phyloP scores from a whole-genome alignment of 768 basidiomycete genomes.

The Rhodocollybia butyracea region DNA sequence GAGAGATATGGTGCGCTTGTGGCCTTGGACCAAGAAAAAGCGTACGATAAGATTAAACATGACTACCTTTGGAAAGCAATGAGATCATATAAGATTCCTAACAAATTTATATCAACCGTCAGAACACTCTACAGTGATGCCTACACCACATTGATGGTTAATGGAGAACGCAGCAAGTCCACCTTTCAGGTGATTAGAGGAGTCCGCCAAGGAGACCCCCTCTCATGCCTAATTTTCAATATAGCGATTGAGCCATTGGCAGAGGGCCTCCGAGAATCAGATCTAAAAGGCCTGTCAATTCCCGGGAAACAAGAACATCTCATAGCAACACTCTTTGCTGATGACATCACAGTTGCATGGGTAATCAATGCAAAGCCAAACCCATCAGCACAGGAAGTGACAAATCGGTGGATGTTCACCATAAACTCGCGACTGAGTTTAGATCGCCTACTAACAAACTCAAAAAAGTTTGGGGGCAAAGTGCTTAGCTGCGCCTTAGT shows the following conservation, averaged over 20 bases:
- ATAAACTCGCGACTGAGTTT: no score
- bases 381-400: no score
- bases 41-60: slow-evolving; percentile 12
- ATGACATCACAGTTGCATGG: slow-evolving; percentile 40
- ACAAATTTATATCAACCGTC: slow-evolving; percentile 13
- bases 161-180: slow-evolving; percentile 13
- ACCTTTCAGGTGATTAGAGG: slow-evolving; percentile 20
- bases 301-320: slow-evolving; percentile 16
- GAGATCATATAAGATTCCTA: slow-evolving; percentile 5
- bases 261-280: slow-evolving; percentile 22
- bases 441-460: no score
- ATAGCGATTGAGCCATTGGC: slow-evolving; percentile 39
- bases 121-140: slow-evolving; percentile 19
- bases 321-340: slow-evolving; percentile 33
- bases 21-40: neutral
- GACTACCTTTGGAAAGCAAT: slow-evolving; percentile 14
- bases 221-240: slow-evolving; percentile 37
- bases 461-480: no score
- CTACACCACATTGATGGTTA: slow-evolving; percentile 18
- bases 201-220: slow-evolving; percentile 32
- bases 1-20: slow-evolving; percentile 17
- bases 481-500: no score
- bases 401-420: no score
- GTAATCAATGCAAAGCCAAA: no score
- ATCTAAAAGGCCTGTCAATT: slow-evolving; percentile 23